Base-by-base conservation (phyloP, 768 basidiomycete species). In the Agaricus sinodeliciosus region DNA sequence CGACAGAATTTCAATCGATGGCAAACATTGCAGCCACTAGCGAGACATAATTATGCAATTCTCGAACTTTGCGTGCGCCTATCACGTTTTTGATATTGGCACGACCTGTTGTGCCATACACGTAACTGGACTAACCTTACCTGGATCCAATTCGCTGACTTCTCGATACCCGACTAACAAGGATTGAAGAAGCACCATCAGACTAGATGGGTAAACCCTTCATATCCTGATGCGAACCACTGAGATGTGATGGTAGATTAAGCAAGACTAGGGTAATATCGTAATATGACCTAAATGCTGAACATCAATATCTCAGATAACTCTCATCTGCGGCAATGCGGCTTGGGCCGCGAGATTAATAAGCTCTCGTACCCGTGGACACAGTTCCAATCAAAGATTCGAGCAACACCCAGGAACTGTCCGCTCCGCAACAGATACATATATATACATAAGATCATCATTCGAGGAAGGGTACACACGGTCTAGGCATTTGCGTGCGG, bases 161-260 rank as follows among this genome's bases (percentile, higher is more conserved):
- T 26, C 19, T 9, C 34, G 12, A 8, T 44, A 26, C 19, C 50
- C 50, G 34, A 51, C 43, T 27, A 18, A 44, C 31, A 37, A 26
- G 42, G 49, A 42, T 12, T 31, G 2, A 9, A 42, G 40, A 42
- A 22, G 49, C 35, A 26, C 28, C 49, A 31, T 34, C 49, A 50
- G 26, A 40, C 31, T 22, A 18, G 43, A 35, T 43, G 43, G 31
- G 43, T 12, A 42, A 18, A n/a, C 35, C 15, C 34, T 16, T 15
- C n/a, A 35, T 18, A 27, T 15, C 7, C 35, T 34, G 49, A 43
- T 50, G 49, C 48, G 31, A 39, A 16, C 37, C 37, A 22, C 5
- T 50, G 41, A 27, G 36, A 25, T 39, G 25, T 41, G 48, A 39
- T 43, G 45, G 45, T n/a, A 50, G 49, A 50, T 41, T 8, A 35